Evolutionary conservation across 495 filamentous ascomycete species (phyloP).

Genomic region (Xanthoparmelia taractica): DNA sequence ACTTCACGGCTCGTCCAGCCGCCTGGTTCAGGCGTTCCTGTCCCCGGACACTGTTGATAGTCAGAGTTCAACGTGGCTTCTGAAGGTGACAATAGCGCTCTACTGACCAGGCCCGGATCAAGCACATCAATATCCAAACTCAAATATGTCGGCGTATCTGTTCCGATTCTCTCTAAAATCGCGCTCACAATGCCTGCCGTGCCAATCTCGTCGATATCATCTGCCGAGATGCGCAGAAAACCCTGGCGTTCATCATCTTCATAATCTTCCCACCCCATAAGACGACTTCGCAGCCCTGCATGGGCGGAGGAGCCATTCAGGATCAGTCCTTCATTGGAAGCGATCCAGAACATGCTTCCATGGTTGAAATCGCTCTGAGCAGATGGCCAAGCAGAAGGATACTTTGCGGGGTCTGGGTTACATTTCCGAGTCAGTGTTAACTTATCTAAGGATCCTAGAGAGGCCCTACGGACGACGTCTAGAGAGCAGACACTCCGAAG

Average conservation of each 20-base stretch:
- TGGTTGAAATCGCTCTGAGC: constrained; percentile 71
- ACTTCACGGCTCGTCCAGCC: constrained; percentile 69
- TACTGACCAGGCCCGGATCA: constrained; percentile 55
- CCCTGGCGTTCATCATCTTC: constrained; percentile 55
- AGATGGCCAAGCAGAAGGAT: constrained; percentile 63
- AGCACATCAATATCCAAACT: constrained; percentile 69
- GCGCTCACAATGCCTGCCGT: constrained; percentile 48
- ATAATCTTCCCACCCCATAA: constrained; percentile 64
- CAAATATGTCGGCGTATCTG: constrained; percentile 61
- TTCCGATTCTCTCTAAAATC: constrained; percentile 53
- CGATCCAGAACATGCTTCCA: constrained; percentile 80
- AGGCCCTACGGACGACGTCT: not conserved
- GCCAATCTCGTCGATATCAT: constrained; percentile 58
- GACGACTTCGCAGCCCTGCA: constrained; percentile 65
- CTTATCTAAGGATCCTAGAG: not conserved
- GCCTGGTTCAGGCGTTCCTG: constrained; percentile 65
- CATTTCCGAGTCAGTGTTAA: not conserved
- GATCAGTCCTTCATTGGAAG: constrained; percentile 65
- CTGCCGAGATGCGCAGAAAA: constrained; percentile 56
- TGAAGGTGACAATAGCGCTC: not conserved
- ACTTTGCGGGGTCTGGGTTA: constrained; percentile 53
- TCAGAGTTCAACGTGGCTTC: not conserved
- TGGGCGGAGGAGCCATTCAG: constrained; percentile 62
- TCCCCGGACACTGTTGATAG: constrained; percentile 43
- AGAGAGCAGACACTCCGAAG: not conserved